These are phyloP conservation scores for Penicillium maclennaniae DNA, from an alignment of 495 filamentous ascomycete species.

Conservation along the genomic window DNA sequence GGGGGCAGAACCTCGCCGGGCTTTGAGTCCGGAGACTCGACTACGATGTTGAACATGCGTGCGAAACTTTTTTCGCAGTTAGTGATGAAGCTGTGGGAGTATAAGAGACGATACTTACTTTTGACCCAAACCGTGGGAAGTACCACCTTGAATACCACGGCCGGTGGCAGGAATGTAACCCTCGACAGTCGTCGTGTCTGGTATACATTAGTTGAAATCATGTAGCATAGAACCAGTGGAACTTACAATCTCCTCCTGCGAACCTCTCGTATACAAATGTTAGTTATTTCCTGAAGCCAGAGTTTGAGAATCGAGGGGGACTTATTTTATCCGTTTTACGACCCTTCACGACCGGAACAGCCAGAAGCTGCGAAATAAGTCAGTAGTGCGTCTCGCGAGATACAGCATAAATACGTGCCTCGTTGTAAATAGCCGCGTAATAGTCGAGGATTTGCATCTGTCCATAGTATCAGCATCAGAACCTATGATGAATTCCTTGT, in stretches of 20 bases:
- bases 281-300: conserved; percentile 22
- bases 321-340: conserved; percentile 63
- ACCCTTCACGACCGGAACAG: conserved; percentile 88
- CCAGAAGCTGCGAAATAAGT: conserved; percentile 68
- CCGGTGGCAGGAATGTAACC: conserved; percentile 87
- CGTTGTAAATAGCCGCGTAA: conserved; percentile 75
- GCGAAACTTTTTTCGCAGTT: background rate
- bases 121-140: conserved; percentile 90
- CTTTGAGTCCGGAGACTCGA: conserved; percentile 82
- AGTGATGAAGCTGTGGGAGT: background rate
- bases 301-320: too few species aligned
- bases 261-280: too few species aligned
- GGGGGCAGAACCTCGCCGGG: conserved; percentile 66
- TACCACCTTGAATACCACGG: conserved; percentile 93
- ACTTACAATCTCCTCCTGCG: too few species aligned
- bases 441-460: conserved; percentile 80
- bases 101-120: conserved; percentile 71
- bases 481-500: too few species aligned
- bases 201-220: too few species aligned
- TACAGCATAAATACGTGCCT: too few species aligned
- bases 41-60: conserved; percentile 89
- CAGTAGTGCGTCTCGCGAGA: too few species aligned
- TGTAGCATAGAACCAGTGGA: too few species aligned
- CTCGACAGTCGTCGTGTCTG: conserved; percentile 79
- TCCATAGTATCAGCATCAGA: too few species aligned